Base-by-base conservation (phyloP, 2,329 filamentous ascomycete species). In the Colletotrichum siamense region DNA sequence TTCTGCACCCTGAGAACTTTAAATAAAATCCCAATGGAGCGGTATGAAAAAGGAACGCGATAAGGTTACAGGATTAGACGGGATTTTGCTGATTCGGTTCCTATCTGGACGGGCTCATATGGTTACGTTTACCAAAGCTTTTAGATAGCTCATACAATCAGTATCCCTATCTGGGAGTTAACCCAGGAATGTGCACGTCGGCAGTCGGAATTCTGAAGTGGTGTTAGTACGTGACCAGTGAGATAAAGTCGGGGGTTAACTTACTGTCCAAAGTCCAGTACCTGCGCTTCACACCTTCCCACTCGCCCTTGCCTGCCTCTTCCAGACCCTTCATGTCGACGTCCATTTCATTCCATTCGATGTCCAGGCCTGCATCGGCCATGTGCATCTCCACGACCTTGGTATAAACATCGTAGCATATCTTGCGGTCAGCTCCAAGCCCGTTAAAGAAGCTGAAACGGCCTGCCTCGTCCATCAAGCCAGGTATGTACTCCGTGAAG, bases 391-490 rank as follows among this genome's bases (percentile, higher is more conserved):
- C 96, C 3, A 95, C 94, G 4, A 99, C 95, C 83, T 95, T 95
- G 69, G 94, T 95, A 86, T 99, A 99, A 28, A 99, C 96, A 86
- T 99, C 97, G 85, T 99, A 99, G 85, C 95, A 98, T 77, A 99
- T 93, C 84, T 94, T 93, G 62, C 97, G 90, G 85, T 99, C 97
- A 4, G 97, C 97, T 1, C 97, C 97, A 74, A 99, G 92, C 0
- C 97, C 96, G 81, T 98, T 96, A 83, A 98, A 95, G 85, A 96
- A 98, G 78, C 96, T 93, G 83, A 98, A 98, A 10, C 93, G 90
- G 76, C 96, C 94, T 6, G 90, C 86, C 26, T 90, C 88, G 79
- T 95, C 93, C 62, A 99, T 87, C 70, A 99, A 85, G 0, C 92
- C 94, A 36, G 97, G 95, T 13, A 99, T 93, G 80, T 94, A 92